Conservation (phyloP, 73 alveolate genomes). For the Paramecium pentaurelia region DNA sequence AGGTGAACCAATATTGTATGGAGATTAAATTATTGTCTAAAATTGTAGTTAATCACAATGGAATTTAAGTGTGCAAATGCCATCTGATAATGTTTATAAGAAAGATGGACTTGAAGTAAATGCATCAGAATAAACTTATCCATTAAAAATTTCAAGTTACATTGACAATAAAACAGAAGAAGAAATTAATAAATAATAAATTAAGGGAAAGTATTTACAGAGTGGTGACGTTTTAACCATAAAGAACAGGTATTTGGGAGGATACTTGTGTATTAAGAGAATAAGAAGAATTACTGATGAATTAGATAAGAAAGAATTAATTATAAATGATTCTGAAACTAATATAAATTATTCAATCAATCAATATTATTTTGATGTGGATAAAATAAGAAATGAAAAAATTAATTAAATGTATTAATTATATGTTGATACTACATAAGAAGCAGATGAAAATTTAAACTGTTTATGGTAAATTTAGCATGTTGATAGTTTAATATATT, state of each 20-base stretch:
- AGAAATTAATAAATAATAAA: not conserved
- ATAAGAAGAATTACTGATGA: not conserved
- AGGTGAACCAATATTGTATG: slow-evolving; percentile 38
- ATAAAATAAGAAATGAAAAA: not conserved
- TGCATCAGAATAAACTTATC: not conserved
- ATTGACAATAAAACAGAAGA: slow-evolving; percentile 21
- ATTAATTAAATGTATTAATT: not conserved
- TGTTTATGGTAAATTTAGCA: not conserved
- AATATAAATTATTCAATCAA: not conserved
- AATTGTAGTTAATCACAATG: not conserved
- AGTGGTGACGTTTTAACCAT: slow-evolving; percentile 29
- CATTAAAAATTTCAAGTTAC: slow-evolving; percentile 5
- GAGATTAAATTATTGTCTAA: slow-evolving; percentile 16
- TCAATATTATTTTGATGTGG: slow-evolving; percentile 12
- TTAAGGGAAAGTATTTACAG: not conserved
- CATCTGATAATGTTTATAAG: not conserved
- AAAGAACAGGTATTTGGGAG: slow-evolving; percentile 3
- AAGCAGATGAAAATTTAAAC: not conserved
- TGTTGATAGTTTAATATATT: not conserved
- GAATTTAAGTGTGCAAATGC: not conserved
- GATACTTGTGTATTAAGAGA: not conserved
- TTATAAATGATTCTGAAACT: not conserved
- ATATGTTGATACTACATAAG: not conserved
- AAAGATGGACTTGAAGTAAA: slow-evolving; percentile 39
- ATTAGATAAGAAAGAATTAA: not conserved